Evolutionary conservation across 208 protist species (phyloP), one percentile per base, ranked within the genome.

Genomic region (Trypanosoma lewisi): DNA sequence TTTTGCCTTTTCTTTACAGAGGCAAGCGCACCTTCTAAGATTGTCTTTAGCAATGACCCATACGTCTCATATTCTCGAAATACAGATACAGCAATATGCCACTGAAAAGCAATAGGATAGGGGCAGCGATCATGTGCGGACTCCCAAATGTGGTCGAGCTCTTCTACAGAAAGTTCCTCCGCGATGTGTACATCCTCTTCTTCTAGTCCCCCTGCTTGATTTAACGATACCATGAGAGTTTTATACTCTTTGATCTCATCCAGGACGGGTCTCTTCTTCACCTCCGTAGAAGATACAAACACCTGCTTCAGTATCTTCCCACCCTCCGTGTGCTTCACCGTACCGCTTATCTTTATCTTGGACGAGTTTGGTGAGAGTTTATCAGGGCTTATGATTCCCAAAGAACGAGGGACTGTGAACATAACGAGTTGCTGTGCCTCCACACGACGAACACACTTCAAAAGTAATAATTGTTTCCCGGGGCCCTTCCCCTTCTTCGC

Each of bases 331-430:
- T 76, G 44, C 4, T 75, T 47, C 4, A 79, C 36, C 30, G 51
- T 65, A 27, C 78, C 89, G 53, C 92, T 83, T 23, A 95, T 75
- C 72, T 92, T 95, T 30, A 95, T 55, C 73, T 91, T 93, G 11
- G 77, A 49, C 14, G 81, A 82, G 68, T 93, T 93, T 11, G 65
- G 75, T 14, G 80, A 61, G 41, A 93, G 71, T 59, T 87, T 87
- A 36, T 93, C 86, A 0, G 89, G 89, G 19, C 67, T 63, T 8
- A 75, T 53, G 33, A 95, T 68, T 12, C 80, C 67, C 9, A 89
- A 57, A n/a, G 80, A 51, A 0, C 63, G 65, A 9, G 89, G 86
- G 4, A 91, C 63, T 4, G 52, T 56, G 23, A 95, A 67, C n/a
- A 75, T 19, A 17, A 93, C 73, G 2, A 82, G 61, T 17, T 74